These are phyloP conservation scores for Phaeosphaeria sp. DNA, from an alignment of 2,329 filamentous ascomycete species.

Conservation along the genomic window DNA sequence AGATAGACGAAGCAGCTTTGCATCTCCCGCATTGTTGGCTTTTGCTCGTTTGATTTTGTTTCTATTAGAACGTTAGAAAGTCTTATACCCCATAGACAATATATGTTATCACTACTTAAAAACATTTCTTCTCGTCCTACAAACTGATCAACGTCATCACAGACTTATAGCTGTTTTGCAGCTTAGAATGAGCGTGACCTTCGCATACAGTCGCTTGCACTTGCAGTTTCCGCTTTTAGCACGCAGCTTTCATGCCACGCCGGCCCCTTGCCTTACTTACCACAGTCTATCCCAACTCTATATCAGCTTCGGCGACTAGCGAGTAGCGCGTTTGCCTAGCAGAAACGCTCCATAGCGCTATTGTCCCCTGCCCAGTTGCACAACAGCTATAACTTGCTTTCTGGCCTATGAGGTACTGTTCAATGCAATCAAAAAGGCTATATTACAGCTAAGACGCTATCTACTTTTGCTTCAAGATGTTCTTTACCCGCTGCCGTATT, in stretches of 20 bases:
- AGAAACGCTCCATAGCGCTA: neutral
- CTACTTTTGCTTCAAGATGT: neutral
- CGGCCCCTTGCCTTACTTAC: neutral
- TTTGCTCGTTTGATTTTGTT: slow-evolving; percentile 3
- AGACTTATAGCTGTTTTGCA: neutral
- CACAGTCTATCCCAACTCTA: neutral
- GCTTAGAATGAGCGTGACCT: too few relatives aligned
- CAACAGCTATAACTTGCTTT: neutral
- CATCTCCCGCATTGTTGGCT: neutral
- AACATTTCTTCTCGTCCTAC: neutral
- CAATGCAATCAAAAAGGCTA: neutral
- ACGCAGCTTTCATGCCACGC: too few relatives aligned
- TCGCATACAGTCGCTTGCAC: too few relatives aligned
- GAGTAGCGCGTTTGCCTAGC: neutral
- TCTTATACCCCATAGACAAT: slow-evolving; percentile 18
- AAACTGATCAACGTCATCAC: neutral
- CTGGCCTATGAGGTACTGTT: neutral
- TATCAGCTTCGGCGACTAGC: neutral
- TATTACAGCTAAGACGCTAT: neutral
- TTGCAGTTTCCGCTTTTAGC: too few relatives aligned
- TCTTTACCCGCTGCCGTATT: slow-evolving; percentile 1
- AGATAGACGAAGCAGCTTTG: neutral
- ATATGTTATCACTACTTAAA: neutral
- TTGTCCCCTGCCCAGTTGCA: neutral
- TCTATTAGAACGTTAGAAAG: slow-evolving; percentile 13